These are phyloP conservation scores for Vicia villosa DNA, from an alignment of 306 rosid genomes.

Conservation along the genomic window DNA sequence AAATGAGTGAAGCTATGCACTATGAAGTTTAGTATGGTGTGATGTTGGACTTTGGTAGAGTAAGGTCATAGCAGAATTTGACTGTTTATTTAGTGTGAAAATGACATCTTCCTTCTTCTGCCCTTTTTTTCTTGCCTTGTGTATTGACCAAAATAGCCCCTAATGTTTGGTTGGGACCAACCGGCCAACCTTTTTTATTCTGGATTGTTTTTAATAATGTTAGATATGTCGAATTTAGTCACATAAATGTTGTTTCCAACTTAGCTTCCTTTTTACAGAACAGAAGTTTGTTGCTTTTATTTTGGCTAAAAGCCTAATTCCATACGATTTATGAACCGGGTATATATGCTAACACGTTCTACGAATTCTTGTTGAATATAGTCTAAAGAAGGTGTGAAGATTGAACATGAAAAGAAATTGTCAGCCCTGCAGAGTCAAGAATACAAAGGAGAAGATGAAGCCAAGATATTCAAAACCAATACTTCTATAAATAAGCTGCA, in stretches of 20 bases:
- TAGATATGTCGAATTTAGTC: background rate
- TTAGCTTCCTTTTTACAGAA: conserved; percentile 30
- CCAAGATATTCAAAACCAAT: conserved; percentile 90
- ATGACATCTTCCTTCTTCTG: background rate
- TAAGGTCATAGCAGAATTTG: conserved; percentile 53
- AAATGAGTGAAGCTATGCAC: conserved; percentile 33
- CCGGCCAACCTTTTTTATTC: conserved; percentile 33
- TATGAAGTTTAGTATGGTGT: conserved; percentile 11
- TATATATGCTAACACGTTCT: conserved; percentile 42
- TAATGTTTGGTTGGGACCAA: conserved; percentile 38
- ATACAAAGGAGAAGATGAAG: conserved; percentile 89
- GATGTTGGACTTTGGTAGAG: conserved; percentile 45
- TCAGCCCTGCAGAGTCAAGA: conserved; percentile 81
- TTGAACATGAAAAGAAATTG: conserved; percentile 87
- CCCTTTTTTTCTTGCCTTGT: background rate
- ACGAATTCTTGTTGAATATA: conserved; percentile 43
- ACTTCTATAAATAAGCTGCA: conserved; percentile 80
- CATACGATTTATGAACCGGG: conserved; percentile 29
- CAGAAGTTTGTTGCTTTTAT: conserved; percentile 39
- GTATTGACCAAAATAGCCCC: conserved; percentile 44
- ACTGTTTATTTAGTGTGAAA: conserved; percentile 44
- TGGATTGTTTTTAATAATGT: background rate
- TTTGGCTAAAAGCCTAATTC: conserved; percentile 39
- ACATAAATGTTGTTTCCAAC: conserved; percentile 22
- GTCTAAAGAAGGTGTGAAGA: conserved; percentile 94